These are phyloP conservation scores for Clathrus columnatus DNA, from an alignment of 768 basidiomycete species.

Conservation along the genomic window DNA sequence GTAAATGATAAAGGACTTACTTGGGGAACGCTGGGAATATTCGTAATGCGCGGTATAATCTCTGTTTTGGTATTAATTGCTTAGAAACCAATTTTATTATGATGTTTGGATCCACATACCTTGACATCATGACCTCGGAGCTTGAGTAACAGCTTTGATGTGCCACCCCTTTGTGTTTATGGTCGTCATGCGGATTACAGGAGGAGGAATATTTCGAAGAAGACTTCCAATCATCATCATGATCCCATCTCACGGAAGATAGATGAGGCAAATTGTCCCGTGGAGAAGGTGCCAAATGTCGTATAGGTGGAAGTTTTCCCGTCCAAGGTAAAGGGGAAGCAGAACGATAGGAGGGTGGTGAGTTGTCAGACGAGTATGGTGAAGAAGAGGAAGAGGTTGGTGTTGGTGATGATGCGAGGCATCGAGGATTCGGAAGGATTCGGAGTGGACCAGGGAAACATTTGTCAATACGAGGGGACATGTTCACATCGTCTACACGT, in stretches of 20 bases:
- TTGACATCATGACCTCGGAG: not conserved
- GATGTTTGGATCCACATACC: too few species aligned
- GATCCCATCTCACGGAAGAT: not conserved
- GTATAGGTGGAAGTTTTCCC: constrained; percentile 2
- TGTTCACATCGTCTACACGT: not conserved
- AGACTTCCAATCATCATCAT: not conserved
- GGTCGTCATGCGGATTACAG: not conserved
- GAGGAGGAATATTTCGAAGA: not conserved
- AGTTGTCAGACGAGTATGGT: not conserved
- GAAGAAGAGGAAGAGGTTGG: not conserved
- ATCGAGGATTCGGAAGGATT: constrained; percentile 1
- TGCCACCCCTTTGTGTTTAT: not conserved
- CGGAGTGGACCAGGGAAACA: constrained; percentile 5
- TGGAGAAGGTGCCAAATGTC: not conserved
- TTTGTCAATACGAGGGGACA: not conserved
- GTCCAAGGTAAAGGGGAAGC: not conserved
- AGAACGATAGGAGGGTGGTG: not conserved
- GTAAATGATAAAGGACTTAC: not conserved
- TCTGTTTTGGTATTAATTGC: not conserved
- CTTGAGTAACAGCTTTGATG: too few species aligned
- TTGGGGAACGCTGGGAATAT: not conserved
- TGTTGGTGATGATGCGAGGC: not conserved
- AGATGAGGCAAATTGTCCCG: constrained; percentile 4
- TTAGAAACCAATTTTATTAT: not conserved
- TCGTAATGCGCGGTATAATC: not conserved